Evolutionary conservation across 371 early-diverging fungal genomes (phyloP), one percentile per base, ranked within the genome.

Genomic region (Circinella umbellata): DNA sequence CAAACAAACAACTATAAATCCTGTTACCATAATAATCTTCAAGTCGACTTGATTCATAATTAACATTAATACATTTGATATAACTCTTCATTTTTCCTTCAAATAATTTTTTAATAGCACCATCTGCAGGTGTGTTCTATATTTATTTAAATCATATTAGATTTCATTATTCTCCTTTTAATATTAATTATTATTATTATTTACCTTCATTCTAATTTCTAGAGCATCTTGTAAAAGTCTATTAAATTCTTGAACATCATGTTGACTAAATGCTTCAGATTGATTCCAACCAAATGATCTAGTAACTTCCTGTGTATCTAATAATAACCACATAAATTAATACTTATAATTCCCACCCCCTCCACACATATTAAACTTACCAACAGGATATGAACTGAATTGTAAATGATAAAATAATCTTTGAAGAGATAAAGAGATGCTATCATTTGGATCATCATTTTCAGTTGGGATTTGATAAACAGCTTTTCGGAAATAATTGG

Each of bases 231-330:
- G 97, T 62, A 99, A 80, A 7, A 98, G 96, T 59, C 99, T 89
- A 81, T 96, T 96, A 75, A 99, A 96, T 76, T 98, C 98, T 76
- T 98, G 98, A 14, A 99, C 95, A 78, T 99, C 99, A 76, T 98
- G 98, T 81, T 99, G 98, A 90, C 91, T 92, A 75, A 98, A 99
- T 8, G 96, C 90, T 53, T 98, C 98, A 63, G 90, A 68, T 1
- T 97, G 90, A 79, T 96, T 94, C 99, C 99, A 99, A 7, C 99
- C 99, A 88, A 99, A 99, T 1, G 96, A 95, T 75, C 90, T 91
- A 4, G 99, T 99, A 69, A 99, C 76, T 76, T 98, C 99, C 2
- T 88, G 94, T 0, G 99, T 99, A 18, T 90, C 92, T 80, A 64
- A n/a, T 20, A 15, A 8, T 18, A 57, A 51, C 20, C 39, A 15